Conservation (phyloP, 176 grass and related monocot species). For the Miscanthus lutarioriparius region DNA sequence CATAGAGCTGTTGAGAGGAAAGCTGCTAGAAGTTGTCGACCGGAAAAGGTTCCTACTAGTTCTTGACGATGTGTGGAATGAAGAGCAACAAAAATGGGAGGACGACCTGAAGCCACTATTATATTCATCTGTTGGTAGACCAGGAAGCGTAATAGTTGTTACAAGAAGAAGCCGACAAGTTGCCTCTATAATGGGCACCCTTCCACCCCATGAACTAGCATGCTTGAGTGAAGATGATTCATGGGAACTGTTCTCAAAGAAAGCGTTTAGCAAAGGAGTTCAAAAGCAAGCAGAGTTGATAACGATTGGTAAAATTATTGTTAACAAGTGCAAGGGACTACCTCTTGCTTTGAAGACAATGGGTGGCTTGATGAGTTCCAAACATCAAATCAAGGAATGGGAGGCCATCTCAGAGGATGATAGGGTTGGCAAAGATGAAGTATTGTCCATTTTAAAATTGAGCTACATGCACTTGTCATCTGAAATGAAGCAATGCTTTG, state of each 20-base stretch:
- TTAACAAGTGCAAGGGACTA: not conserved
- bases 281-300: not conserved
- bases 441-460: not conserved
- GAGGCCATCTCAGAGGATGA: not conserved
- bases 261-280: not conserved
- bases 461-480: not conserved
- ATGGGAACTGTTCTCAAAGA: not conserved
- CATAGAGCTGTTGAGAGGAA: not conserved
- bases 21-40: not conserved
- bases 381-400: not conserved
- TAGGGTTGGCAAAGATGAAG: not conserved
- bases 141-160: not conserved
- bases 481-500: constrained; percentile 29
- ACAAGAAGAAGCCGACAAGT: not conserved
- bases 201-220: not conserved
- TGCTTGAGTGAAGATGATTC: not conserved
- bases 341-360: constrained; percentile 41
- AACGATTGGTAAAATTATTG: not conserved
- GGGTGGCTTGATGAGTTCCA: constrained; percentile 35
- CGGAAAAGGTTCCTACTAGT: not conserved
- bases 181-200: not conserved
- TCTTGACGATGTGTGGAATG: not conserved
- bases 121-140: not conserved
- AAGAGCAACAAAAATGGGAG: not conserved
- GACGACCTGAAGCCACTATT: not conserved